Percentiles rank a stretch among this genome's conserved stretches.
These are phyloP conservation scores for Ottelia alismoides DNA, from an alignment of 106 monocot species.

Conservation along the genomic window DNA sequence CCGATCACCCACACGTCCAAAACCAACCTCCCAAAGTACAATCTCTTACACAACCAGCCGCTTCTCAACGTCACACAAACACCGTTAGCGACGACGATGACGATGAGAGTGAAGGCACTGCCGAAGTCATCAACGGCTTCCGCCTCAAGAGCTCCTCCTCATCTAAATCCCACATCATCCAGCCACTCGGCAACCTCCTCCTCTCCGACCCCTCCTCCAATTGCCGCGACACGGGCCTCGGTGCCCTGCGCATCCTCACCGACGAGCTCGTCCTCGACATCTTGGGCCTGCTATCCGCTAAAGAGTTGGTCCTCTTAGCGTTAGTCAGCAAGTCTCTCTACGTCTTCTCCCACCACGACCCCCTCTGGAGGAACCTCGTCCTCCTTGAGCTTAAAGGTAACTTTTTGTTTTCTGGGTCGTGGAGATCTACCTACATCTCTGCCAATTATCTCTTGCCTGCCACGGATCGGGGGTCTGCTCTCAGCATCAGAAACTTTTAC, in stretches of 20 bases:
- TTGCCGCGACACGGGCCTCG: constrained; percentile 69
- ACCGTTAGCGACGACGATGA: constrained; percentile 15
- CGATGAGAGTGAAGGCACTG: constrained; percentile 9
- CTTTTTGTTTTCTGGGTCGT: constrained; percentile 49
- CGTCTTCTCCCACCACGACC: constrained; percentile 85
- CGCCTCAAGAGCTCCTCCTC: constrained; percentile 37
- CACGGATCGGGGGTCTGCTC: background rate
- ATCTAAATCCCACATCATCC: constrained; percentile 36
- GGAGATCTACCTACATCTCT: constrained; percentile 56
- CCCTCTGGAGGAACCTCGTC: constrained; percentile 74
- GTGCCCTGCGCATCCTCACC: constrained; percentile 44
- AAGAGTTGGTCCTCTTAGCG: constrained; percentile 44
- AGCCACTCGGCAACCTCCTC: constrained; percentile 85
- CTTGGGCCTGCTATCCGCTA: constrained; percentile 38
- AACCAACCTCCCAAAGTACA: background rate
- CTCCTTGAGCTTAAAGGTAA: constrained; percentile 38
- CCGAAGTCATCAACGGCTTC: constrained; percentile 30
- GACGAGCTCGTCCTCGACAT: constrained; percentile 86
- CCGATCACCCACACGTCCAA: background rate
- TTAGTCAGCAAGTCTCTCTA: constrained; percentile 50
- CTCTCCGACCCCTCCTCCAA: constrained; percentile 31
- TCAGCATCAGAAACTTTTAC: constrained; percentile 52
- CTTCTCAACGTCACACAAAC: background rate
- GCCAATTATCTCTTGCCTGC: background rate
- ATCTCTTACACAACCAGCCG: background rate